Conservation (phyloP, 73 alveolate genomes). For the Blepharisma stoltei region DNA sequence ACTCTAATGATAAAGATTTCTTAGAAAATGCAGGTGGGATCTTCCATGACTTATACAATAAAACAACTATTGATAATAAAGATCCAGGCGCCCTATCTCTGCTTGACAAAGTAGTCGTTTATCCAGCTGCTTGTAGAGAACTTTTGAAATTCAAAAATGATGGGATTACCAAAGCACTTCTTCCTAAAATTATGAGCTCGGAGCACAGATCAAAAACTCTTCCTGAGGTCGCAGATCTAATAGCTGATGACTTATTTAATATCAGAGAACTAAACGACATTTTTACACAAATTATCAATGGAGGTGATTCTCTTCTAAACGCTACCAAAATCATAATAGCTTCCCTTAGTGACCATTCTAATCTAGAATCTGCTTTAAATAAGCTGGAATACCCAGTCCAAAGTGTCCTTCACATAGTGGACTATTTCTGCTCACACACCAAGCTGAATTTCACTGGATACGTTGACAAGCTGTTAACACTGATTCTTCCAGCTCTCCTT, state of each 20-base stretch:
- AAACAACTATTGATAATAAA: background rate
- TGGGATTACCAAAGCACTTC: constrained; percentile 21
- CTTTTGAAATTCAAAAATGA: background rate
- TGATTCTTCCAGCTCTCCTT: background rate
- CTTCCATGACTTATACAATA: constrained; percentile 12
- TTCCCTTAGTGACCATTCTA: background rate
- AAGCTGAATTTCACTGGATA: background rate
- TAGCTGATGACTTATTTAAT: background rate
- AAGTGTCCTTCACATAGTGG: background rate
- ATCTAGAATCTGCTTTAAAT: background rate
- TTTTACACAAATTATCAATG: background rate
- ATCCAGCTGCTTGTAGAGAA: constrained; percentile 26
- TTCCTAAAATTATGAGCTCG: constrained; percentile 11
- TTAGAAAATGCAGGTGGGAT: constrained; percentile 25
- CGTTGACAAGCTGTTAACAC: background rate
- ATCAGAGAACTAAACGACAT: background rate
- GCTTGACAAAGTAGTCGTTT: background rate
- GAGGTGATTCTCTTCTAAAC: background rate
- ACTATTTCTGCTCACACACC: constrained; percentile 25
- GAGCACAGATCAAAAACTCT: background rate
- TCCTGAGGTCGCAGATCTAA: background rate
- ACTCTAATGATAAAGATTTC: constrained; percentile 13
- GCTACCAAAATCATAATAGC: background rate
- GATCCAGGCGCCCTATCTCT: background rate
- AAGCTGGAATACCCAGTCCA: background rate